A percentile compares a stretch with the other conserved stretches of the same genome.
Evolutionary conservation across 306 rosid genomes (phyloP).

Genomic region (Vicia faba): DNA sequence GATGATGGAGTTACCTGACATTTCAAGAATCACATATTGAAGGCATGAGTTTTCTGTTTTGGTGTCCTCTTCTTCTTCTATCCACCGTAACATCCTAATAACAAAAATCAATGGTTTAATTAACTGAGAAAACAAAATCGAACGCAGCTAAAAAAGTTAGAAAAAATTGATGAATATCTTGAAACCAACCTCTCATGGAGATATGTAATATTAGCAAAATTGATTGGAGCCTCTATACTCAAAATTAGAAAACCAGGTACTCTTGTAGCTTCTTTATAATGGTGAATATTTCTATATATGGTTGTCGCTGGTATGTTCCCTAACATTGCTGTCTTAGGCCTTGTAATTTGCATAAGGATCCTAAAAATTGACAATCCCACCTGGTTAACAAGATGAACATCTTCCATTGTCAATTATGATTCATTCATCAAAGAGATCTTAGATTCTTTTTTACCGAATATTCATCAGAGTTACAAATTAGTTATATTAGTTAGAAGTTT

Average conservation of each 20-base stretch:
- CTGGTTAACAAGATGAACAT: slow-evolving; percentile 46
- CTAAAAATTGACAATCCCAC: slow-evolving; percentile 81
- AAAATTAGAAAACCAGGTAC: slow-evolving; percentile 79
- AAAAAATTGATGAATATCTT: neutral
- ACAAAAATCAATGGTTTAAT: slow-evolving; percentile 20
- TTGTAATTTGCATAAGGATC: slow-evolving; percentile 70
- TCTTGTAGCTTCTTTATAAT: slow-evolving; percentile 66
- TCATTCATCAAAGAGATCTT: slow-evolving; percentile 7
- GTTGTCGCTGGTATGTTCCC: slow-evolving; percentile 78
- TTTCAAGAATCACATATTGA: slow-evolving; percentile 64
- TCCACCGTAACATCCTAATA: slow-evolving; percentile 78
- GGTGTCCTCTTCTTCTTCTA: slow-evolving; percentile 68
- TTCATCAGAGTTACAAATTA: too few relatives aligned
- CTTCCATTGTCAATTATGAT: slow-evolving; percentile 19
- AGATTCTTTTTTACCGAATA: neutral
- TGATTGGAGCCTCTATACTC: slow-evolving; percentile 87
- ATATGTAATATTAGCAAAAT: slow-evolving; percentile 81
- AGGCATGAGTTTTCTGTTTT: slow-evolving; percentile 41
- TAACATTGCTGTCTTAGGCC: slow-evolving; percentile 84
- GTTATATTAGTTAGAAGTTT: neutral
- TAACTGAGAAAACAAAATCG: neutral
- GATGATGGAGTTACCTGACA: slow-evolving; percentile 63
- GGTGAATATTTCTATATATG: slow-evolving; percentile 69
- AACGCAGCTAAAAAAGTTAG: neutral
- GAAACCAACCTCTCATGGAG: slow-evolving; percentile 70